phyloP scores from a whole-genome alignment of 2,329 filamentous ascomycete species.

The Pseudogymnoascus destructans region DNA sequence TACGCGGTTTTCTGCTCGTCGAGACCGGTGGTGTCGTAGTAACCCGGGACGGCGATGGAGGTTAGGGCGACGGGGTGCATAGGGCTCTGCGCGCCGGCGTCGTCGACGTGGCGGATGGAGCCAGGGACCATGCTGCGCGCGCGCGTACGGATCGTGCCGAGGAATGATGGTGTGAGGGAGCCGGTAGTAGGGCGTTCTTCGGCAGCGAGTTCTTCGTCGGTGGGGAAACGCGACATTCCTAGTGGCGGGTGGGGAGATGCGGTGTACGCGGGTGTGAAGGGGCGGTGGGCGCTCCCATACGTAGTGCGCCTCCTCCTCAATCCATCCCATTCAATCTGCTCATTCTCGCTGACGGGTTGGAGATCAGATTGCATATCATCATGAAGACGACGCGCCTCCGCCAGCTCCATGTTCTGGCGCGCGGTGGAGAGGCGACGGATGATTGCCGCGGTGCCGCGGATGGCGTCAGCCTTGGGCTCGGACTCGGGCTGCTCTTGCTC shows the following conservation, averaged over 20 bases:
- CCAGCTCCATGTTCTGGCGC: constrained; percentile 63
- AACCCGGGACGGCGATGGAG: constrained; percentile 40
- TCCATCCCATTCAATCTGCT: constrained; percentile 63
- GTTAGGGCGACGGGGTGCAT: constrained; percentile 51
- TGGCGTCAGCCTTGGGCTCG: constrained; percentile 91
- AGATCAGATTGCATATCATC: constrained; percentile 67
- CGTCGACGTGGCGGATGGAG: constrained; percentile 22
- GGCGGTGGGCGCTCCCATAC: constrained; percentile 24
- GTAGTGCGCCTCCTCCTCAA: constrained; percentile 59
- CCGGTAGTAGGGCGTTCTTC: constrained; percentile 35
- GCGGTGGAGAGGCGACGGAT: constrained; percentile 67
- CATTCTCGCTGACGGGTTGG: constrained; percentile 64
- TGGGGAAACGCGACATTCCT: constrained; percentile 76
- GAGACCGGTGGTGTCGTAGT: constrained; percentile 31
- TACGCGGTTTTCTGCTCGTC: constrained; percentile 34
- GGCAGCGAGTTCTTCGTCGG: constrained; percentile 40
- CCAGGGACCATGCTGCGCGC: constrained; percentile 26
- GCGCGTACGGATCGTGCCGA: constrained; percentile 40
- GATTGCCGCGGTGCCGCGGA: constrained; percentile 80
- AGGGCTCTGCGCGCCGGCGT: constrained; percentile 35
- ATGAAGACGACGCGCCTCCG: constrained; percentile 65
- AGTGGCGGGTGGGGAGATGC: constrained; percentile 53
- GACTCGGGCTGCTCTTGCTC: constrained; percentile 93
- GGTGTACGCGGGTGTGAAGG: constrained; percentile 14
- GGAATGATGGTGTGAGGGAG: constrained; percentile 40